Evolutionary conservation across 129 eudicot species (phyloP).

Genomic region (Ambrosia artemisiifolia): DNA sequence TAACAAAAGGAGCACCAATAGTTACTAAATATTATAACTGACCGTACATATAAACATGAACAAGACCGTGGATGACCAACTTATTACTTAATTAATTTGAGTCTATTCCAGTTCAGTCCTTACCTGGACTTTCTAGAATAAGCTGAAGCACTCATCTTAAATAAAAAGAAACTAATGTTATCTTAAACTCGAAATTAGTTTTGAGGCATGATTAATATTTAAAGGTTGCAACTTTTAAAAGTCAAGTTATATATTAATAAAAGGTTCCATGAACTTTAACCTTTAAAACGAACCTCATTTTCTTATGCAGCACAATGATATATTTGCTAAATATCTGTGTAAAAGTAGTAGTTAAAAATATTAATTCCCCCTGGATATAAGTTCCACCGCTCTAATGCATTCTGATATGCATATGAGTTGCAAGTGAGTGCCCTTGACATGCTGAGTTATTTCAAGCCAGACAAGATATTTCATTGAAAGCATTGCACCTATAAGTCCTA

Average conservation of each 20-base stretch:
- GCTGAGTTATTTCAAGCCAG: conserved; percentile 2
- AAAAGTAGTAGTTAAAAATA: neutral
- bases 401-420: conserved; percentile 8
- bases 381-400: neutral
- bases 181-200: neutral
- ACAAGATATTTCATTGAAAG: neutral
- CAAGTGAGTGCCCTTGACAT: conserved; percentile 7
- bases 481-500: neutral
- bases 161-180: neutral
- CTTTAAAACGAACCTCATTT: neutral
- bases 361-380: neutral
- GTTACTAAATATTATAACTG: neutral
- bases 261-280: neutral
- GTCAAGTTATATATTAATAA: neutral
- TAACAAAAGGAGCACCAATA: neutral
- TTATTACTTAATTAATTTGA: neutral
- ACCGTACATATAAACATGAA: conserved; percentile 2
- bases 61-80: conserved; percentile 3
- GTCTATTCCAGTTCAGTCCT: neutral
- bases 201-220: neutral
- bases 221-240: neutral
- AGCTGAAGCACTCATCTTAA: neutral
- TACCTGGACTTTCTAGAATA: neutral
- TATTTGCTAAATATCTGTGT: neutral
- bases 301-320: neutral